These are phyloP conservation scores for Stylosanthes scabra DNA, from an alignment of 331 rosid genomes.

Conservation along the genomic window DNA sequence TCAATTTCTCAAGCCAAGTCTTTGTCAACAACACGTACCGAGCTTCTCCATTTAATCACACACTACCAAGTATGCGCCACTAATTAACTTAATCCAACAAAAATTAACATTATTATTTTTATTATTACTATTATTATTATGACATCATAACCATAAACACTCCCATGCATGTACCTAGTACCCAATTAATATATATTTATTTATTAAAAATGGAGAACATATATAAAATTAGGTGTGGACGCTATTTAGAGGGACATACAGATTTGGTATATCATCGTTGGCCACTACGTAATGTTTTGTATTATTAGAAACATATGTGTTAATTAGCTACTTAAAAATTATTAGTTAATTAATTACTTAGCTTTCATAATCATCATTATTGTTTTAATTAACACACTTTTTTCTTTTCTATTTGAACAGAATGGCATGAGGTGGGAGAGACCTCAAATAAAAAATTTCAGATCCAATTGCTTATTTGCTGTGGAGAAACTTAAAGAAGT, in stretches of 20 bases:
- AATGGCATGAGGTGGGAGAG: slow-evolving; percentile 67
- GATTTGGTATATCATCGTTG: no score
- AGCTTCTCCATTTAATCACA: slow-evolving; percentile 45
- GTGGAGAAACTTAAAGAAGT: slow-evolving; percentile 46
- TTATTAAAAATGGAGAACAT: not conserved
- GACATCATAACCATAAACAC: not conserved
- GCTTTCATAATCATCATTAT: no score
- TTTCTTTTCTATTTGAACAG: slow-evolving; percentile 37
- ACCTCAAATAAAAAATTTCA: slow-evolving; percentile 34
- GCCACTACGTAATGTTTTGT: no score
- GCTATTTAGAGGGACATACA: no score
- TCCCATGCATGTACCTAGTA: not conserved
- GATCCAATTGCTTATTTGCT: slow-evolving; percentile 22
- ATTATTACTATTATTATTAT: not conserved
- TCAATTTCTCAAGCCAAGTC: slow-evolving; percentile 53
- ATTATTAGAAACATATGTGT: no score
- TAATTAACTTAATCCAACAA: not conserved
- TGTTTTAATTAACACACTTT: not conserved
- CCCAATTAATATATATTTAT: not conserved
- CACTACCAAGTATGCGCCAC: slow-evolving; percentile 50
- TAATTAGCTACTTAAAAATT: no score
- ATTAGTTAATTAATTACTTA: no score
- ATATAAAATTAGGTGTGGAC: no score
- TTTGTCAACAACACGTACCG: slow-evolving; percentile 42
- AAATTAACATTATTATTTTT: no score